A percentile compares a stretch with the other conserved stretches of the same genome.
phyloP scores from a whole-genome alignment of 2,329 filamentous ascomycete species.

The Spiromastix sp. region DNA sequence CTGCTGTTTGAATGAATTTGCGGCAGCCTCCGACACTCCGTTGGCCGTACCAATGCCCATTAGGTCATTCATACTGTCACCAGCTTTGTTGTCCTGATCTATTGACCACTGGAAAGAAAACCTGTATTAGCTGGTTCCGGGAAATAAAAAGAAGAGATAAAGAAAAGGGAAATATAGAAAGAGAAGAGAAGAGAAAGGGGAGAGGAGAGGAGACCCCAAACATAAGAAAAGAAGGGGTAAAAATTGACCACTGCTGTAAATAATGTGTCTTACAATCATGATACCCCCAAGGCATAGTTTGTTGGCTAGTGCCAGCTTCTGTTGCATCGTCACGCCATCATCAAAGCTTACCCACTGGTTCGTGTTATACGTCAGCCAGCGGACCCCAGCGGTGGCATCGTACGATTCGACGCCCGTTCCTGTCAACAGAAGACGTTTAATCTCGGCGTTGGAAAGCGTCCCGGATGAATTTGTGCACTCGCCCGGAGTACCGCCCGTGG shows the following conservation, averaged over 20 bases:
- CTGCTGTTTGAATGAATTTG: too few species aligned
- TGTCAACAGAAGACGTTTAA: constrained; percentile 18
- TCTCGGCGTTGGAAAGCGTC: constrained; percentile 22
- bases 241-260: too few species aligned
- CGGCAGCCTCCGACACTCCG: too few species aligned
- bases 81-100: neutral
- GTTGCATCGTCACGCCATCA: constrained; percentile 24
- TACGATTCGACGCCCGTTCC: constrained; percentile 12
- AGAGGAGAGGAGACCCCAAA: too few species aligned
- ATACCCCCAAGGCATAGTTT: constrained; percentile 23
- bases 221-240: too few species aligned
- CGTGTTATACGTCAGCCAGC: constrained; percentile 14
- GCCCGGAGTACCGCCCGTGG: constrained; percentile 15
- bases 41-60: too few species aligned
- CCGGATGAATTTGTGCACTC: constrained; percentile 21
- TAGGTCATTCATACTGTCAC: neutral
- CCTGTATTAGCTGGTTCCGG: constrained; percentile 4
- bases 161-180: constrained; percentile 3
- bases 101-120: neutral
- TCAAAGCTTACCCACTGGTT: constrained; percentile 22
- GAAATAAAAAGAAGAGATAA: constrained; percentile 2
- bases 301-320: constrained; percentile 25
- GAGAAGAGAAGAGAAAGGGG: neutral
- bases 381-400: constrained; percentile 20
- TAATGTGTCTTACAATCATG: too few species aligned